Evolutionary conservation across 1,284 basidiomycete genomes (phyloP).

Genomic region (Apiotrichum domesticum): DNA sequence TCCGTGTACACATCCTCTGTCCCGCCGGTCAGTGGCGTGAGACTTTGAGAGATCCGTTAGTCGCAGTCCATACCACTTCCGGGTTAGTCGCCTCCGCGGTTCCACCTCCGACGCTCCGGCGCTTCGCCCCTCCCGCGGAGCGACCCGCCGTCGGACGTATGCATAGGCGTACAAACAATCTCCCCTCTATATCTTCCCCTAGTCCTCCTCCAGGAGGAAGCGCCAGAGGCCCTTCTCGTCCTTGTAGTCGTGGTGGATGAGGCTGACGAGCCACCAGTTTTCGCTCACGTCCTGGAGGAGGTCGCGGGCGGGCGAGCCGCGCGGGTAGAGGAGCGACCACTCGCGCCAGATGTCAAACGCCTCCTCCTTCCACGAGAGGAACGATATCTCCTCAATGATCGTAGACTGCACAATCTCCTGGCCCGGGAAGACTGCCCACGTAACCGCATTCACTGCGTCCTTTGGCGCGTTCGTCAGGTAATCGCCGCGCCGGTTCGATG

Average conservation of each 20-base stretch:
- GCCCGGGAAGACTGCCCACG: constrained; percentile 98
- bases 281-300: constrained; percentile 67
- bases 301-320: constrained; percentile 63
- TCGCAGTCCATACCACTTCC: not conserved
- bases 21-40: no score
- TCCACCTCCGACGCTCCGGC: no score
- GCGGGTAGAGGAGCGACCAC: constrained; percentile 84
- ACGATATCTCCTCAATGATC: constrained; percentile 93
- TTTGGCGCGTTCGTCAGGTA: constrained; percentile 85
- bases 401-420: constrained; percentile 98
- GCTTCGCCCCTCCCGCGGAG: no score
- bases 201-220: constrained; percentile 56
- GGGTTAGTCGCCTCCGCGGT: not conserved
- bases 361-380: constrained; percentile 99
- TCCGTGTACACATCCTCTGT: no score
- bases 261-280: constrained; percentile 81
- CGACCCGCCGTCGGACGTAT: no score
- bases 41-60: no score
- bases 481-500: constrained; percentile 78
- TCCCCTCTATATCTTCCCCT: not conserved
- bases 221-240: constrained; percentile 73
- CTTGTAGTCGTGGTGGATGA: constrained; percentile 94
- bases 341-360: constrained; percentile 94
- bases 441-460: constrained; percentile 94
- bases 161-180: no score